Evolutionary conservation across 169 alveolate genomes (phyloP).

Genomic region (Cryptosporidium andersoni): DNA sequence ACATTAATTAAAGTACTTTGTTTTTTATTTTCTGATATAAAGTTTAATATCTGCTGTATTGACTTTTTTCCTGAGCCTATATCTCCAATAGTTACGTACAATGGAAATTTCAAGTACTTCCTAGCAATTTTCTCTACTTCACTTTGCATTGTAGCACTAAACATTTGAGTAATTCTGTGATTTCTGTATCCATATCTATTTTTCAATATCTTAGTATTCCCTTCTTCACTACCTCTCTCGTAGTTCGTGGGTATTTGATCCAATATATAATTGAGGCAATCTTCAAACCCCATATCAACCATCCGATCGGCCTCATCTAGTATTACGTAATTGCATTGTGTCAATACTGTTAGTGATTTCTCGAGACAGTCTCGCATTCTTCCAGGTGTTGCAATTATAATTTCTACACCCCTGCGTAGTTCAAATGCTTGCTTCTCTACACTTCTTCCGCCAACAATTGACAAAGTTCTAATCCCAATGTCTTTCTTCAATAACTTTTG

Average conservation of each 20-base stretch:
- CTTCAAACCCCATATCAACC: conserved; percentile 97
- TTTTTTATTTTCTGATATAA: conserved; percentile 87
- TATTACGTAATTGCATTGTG: conserved; percentile 91
- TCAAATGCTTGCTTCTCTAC: conserved; percentile 91
- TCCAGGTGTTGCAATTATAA: conserved; percentile 98
- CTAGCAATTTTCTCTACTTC: conserved; percentile 92
- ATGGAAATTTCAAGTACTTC: conserved; percentile 89
- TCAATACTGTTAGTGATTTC: conserved; percentile 88
- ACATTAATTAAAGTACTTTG: conserved; percentile 78
- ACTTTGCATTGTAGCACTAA: conserved; percentile 96
- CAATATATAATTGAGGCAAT: conserved; percentile 90
- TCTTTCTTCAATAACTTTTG: conserved; percentile 81
- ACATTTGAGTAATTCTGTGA: conserved; percentile 91
- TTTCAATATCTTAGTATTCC: conserved; percentile 90
- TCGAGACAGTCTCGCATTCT: conserved; percentile 94
- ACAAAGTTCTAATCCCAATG: conserved; percentile 83
- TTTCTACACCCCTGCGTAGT: conserved; percentile 93
- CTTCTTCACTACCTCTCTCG: conserved; percentile 96
- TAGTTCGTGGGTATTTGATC: conserved; percentile 82
- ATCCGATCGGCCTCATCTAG: conserved; percentile 98
- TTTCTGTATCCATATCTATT: conserved; percentile 78
- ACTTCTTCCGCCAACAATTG: conserved; percentile 95
- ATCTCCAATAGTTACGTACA: conserved; percentile 92
- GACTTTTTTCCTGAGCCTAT: conserved; percentile 93
- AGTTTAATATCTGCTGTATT: conserved; percentile 90